A percentile compares a stretch with the other conserved stretches of the same genome.
These are phyloP conservation scores for Acacia melanoxylon DNA, from an alignment of 306 rosid genomes.

Conservation along the genomic window DNA sequence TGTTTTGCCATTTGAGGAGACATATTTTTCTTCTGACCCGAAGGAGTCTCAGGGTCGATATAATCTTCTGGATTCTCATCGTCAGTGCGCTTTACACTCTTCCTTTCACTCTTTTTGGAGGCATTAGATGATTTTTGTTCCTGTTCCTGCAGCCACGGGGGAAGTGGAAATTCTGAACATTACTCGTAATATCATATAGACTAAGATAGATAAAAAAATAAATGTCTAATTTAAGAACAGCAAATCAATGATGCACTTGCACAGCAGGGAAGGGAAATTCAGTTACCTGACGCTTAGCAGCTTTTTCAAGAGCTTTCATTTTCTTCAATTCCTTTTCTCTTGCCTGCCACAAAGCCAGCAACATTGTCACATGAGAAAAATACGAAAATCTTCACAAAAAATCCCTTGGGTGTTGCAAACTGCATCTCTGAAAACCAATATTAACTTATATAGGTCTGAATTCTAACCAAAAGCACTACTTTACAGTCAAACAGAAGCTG, in stretches of 20 bases:
- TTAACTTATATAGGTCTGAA: neutral
- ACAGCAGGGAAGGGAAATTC: neutral
- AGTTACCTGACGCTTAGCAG: constrained; percentile 72
- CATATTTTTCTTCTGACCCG: constrained; percentile 71
- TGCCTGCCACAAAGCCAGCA: constrained; percentile 56
- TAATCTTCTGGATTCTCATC: constrained; percentile 78
- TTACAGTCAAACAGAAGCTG: neutral
- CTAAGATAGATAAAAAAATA: neutral
- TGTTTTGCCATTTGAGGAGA: constrained; percentile 82
- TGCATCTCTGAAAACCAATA: neutral
- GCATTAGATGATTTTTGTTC: constrained; percentile 66
- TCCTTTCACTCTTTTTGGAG: constrained; percentile 75
- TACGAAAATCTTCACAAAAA: neutral
- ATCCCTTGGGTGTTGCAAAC: neutral
- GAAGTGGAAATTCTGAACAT: neutral
- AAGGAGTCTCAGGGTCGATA: constrained; percentile 74
- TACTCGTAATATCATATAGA: constrained; percentile 15
- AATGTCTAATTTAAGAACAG: neutral
- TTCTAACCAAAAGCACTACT: neutral
- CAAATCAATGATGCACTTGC: constrained; percentile 9
- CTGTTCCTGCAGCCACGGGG: constrained; percentile 53
- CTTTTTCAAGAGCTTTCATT: constrained; percentile 75
- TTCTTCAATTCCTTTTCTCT: constrained; percentile 89
- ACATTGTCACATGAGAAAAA: constrained; percentile 1
- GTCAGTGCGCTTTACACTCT: constrained; percentile 59